phyloP scores from a whole-genome alignment of 1,139 yeast genomes.

The Candida tropicalis region DNA sequence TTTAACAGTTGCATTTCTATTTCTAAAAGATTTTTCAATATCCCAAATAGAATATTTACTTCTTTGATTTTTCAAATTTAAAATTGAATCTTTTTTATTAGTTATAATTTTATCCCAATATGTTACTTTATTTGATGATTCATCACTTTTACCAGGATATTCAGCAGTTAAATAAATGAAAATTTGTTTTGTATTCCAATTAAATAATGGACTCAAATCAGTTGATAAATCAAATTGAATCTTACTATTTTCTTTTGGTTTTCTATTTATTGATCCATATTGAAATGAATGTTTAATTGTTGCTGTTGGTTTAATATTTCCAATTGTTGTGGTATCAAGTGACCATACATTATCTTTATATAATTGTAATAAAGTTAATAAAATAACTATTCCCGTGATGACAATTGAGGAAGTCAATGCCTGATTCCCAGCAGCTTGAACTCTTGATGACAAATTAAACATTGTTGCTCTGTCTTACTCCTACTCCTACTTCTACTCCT shows the following conservation, averaged over 20 bases:
- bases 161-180: constrained; percentile 90
- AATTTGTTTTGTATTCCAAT: constrained; percentile 96
- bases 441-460: constrained; percentile 44
- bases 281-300: constrained; percentile 65
- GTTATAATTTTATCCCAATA: constrained; percentile 89
- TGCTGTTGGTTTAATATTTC: constrained; percentile 43
- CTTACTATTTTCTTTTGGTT: constrained; percentile 79
- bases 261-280: constrained; percentile 70
- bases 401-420: constrained; percentile 56
- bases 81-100: constrained; percentile 55
- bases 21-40: constrained; percentile 64
- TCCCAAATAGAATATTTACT: constrained; percentile 92
- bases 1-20: constrained; percentile 67
- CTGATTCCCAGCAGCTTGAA: constrained; percentile 59
- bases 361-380: constrained; percentile 54
- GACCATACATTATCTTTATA: constrained; percentile 45
- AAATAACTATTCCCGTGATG: constrained; percentile 47
- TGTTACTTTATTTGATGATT: constrained; percentile 66
- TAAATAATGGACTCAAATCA: constrained; percentile 72
- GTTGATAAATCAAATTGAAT: constrained; percentile 71
- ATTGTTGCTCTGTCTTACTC: constrained; percentile 18
- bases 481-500: no score
- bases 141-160: constrained; percentile 63
- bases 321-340: constrained; percentile 41
- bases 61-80: constrained; percentile 54